Evolutionary conservation across 352 stramenopile genomes (phyloP), one percentile per base, ranked within the genome.

Genomic region (Saprolegnia diclina): DNA sequence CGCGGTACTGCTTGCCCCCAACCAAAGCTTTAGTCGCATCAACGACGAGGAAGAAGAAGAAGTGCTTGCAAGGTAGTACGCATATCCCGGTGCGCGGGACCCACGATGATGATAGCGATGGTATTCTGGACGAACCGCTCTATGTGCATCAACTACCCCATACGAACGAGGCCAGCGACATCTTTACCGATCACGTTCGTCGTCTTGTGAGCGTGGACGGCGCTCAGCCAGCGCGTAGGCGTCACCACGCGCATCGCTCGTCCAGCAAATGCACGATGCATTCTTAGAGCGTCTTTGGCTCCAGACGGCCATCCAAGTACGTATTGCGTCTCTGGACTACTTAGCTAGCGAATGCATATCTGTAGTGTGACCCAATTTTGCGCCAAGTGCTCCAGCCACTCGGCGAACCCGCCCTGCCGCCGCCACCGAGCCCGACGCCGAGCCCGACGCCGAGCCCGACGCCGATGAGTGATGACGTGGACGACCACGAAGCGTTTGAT

Each of bases 251-350:
- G 21, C 18, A 59, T 38, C 22, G 5, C 18, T 48, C 26, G 32
- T 69, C 14, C 63, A 69, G n/a, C 63, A 69, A 29, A 18, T 69
- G 10, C 46, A 69, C 26, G 63, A 69, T 26, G 63, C 63, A 9
- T 18, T 69, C 37, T 4, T 69, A 35, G 63, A 69, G n/a, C 48
- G 63, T 16, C 63, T 69, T 19, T 69, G 63, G 63, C 16, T 48
- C 13, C 44, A 69, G 14, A 38, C 37, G 7, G 54, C 21, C 14
- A 29, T n/a, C n/a, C 62, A 68, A 48, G 62, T 68, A 57, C 24
- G 24, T 57, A 0, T 18, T 67, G 9, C 19, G 7, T 9, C 26
- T 40, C 22, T 37, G 45, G 1, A 37, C 57, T n/a, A n/a, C n/a
- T n/a, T n/a, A n/a, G n/a, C n/a, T n/a, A 38, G 19, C 54, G 13